Evolutionary conservation across 176 grass and related monocot genomes (phyloP).

Genomic region (Musa itinerans): DNA sequence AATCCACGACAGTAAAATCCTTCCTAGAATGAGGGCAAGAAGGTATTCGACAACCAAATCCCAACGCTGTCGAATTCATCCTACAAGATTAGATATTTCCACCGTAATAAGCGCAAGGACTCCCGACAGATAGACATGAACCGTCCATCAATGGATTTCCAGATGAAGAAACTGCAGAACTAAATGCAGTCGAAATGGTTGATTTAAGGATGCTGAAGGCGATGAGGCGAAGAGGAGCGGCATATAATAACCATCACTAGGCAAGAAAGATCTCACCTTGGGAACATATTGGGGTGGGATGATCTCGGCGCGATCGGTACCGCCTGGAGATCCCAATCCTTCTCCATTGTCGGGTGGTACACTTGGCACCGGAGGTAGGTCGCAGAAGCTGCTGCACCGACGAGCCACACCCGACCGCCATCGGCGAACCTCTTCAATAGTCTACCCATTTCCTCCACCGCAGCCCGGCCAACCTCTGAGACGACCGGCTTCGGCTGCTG

Average conservation of each 20-base stretch:
- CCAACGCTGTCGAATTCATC: neutral
- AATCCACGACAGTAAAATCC: neutral
- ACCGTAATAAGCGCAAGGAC: neutral
- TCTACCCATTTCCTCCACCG: slow-evolving; percentile 56
- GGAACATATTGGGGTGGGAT: slow-evolving; percentile 17
- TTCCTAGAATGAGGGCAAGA: neutral
- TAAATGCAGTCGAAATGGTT: neutral
- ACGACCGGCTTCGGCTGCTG: slow-evolving; percentile 12
- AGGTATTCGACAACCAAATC: neutral
- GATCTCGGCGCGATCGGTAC: slow-evolving; percentile 37
- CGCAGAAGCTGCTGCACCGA: slow-evolving; percentile 51
- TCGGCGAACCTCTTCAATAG: slow-evolving; percentile 40
- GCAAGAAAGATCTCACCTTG: slow-evolving; percentile 36
- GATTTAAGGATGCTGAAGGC: neutral
- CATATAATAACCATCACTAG: neutral
- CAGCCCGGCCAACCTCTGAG: slow-evolving; percentile 45
- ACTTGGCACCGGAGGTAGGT: slow-evolving; percentile 79
- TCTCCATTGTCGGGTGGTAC: slow-evolving; percentile 59
- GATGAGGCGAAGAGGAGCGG: neutral
- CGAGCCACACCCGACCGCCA: slow-evolving; percentile 40
- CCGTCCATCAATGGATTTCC: neutral
- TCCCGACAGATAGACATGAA: neutral
- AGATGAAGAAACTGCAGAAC: slow-evolving; percentile 8
- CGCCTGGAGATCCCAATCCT: slow-evolving; percentile 71
- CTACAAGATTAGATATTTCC: neutral